A percentile compares a stretch with the other conserved stretches of the same genome.
Conservation (phyloP, 768 basidiomycete genomes). For the Phylloporus arenicola region DNA sequence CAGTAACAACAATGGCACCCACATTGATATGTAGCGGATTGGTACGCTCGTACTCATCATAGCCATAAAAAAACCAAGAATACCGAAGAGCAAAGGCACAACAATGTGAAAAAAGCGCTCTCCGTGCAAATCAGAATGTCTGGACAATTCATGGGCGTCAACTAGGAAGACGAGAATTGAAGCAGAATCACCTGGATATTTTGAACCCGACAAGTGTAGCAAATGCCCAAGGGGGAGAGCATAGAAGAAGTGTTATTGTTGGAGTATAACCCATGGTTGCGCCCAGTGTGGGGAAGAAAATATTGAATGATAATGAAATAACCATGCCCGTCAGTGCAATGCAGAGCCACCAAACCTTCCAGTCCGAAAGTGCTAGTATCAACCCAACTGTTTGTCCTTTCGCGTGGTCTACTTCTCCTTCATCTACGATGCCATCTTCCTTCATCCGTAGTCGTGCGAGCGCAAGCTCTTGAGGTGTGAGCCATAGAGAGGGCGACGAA, state of each 20-base stretch:
- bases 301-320: constrained; percentile 68
- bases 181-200: constrained; percentile 38
- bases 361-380: constrained; percentile 58
- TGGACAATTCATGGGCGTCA: constrained; percentile 13
- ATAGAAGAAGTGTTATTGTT: constrained; percentile 67
- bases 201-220: constrained; percentile 53
- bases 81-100: constrained; percentile 48
- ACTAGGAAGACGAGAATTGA: not conserved
- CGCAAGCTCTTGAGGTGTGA: constrained; percentile 50
- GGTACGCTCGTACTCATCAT: constrained; percentile 57
- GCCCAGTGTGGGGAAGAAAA: constrained; percentile 73
- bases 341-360: constrained; percentile 83
- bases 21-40: constrained; percentile 64
- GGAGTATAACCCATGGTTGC: constrained; percentile 63
- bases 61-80: constrained; percentile 64
- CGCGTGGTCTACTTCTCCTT: constrained; percentile 36
- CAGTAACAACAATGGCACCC: constrained; percentile 15
- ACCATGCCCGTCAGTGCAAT: constrained; percentile 52
- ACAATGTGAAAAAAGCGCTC: constrained; percentile 71
- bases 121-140: constrained; percentile 64
- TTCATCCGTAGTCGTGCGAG: constrained; percentile 57
- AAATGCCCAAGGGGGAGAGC: constrained; percentile 65
- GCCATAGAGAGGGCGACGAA: constrained; percentile 51
- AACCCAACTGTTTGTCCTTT: constrained; percentile 42
- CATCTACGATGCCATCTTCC: constrained; percentile 58